Evolutionary conservation across 2,329 filamentous ascomycete species (phyloP), one percentile per base, ranked within the genome.

Genomic region (Fusarium penzigii): DNA sequence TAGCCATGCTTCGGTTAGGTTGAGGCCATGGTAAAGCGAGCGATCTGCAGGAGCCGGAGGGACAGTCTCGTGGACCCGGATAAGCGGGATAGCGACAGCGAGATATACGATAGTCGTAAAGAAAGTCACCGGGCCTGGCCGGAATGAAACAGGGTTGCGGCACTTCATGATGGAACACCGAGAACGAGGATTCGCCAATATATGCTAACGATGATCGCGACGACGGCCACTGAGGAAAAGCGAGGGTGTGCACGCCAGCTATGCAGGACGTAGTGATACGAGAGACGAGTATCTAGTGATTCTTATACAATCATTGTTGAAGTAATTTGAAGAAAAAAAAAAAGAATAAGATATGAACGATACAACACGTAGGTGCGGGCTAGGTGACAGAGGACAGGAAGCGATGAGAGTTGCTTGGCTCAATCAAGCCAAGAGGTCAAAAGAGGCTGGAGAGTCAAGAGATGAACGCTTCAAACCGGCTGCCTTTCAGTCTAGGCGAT

Each of bases 1-100:
- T 12, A 79, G 73, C 92, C 92, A 97, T 38, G 93, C 91, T 72
- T 95, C 86, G 3, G 87, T 88, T 48, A 97, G 74, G 65, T 96
- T 90, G 65, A 95, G 75, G 16, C 91, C 92, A 9, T 59, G 61
- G 32, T 63, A 75, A 66, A 81, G 6, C 74, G 74, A 10, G 72
- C 61, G 56, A 48, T 78, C 76, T 3, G 68, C 72, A 0, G 89
- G 87, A 45, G 85, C 80, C 17, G 81, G 68, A 6, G 93, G 89
- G 9, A 96, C 87, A 29, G 83, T 83, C 71, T 90, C 86, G 67
- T 96, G 89, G 56, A 92, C 78, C 62, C 87, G 78, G 51, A 94
- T 75, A 48, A 92, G 78, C 52, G 85, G 86, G 40, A 90, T 82
- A 65, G 91, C 75, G 44, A 97, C 74, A 49, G 88, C 88, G 51